phyloP scores from a whole-genome alignment of 225 moss, liverwort and hornwort genomes.

The Bryoerythrophyllum caledonicum region DNA sequence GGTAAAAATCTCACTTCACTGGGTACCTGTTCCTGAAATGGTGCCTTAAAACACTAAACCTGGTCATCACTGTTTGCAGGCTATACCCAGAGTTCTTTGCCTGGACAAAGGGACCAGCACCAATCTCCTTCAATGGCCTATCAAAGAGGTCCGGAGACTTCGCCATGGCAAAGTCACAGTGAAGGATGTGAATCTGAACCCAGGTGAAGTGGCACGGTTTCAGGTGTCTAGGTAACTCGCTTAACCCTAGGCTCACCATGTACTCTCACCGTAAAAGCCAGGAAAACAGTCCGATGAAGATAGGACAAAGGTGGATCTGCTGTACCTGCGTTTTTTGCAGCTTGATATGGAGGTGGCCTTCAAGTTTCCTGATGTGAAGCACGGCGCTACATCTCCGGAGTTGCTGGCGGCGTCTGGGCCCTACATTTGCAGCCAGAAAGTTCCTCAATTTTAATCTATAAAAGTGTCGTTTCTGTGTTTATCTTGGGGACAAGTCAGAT shows the following conservation, averaged over 20 bases:
- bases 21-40: background rate
- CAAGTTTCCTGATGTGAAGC: constrained; percentile 38
- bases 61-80: constrained; percentile 24
- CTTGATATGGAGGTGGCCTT: constrained; percentile 55
- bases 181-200: constrained; percentile 30
- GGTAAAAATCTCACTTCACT: constrained; percentile 28
- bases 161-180: constrained; percentile 31
- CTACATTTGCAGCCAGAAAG: constrained; percentile 42
- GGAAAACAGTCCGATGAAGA: background rate
- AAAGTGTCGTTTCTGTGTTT: too few relatives aligned
- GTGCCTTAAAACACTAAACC: too few relatives aligned
- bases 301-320: constrained; percentile 11
- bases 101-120: constrained; percentile 53
- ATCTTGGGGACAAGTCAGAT: background rate
- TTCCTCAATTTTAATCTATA: too few relatives aligned
- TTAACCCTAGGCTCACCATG: too few relatives aligned
- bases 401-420: constrained; percentile 31
- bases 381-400: constrained; percentile 37
- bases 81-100: constrained; percentile 55
- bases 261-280: constrained; percentile 2
- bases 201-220: constrained; percentile 35
- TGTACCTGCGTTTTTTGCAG: constrained; percentile 40
- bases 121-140: constrained; percentile 63
- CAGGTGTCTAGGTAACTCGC: constrained; percentile 56
- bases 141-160: constrained; percentile 51